Evolutionary conservation across 371 early-diverging fungal genomes (phyloP), one percentile per base, ranked within the genome.

Genomic region (Rhizopus arrhizus): DNA sequence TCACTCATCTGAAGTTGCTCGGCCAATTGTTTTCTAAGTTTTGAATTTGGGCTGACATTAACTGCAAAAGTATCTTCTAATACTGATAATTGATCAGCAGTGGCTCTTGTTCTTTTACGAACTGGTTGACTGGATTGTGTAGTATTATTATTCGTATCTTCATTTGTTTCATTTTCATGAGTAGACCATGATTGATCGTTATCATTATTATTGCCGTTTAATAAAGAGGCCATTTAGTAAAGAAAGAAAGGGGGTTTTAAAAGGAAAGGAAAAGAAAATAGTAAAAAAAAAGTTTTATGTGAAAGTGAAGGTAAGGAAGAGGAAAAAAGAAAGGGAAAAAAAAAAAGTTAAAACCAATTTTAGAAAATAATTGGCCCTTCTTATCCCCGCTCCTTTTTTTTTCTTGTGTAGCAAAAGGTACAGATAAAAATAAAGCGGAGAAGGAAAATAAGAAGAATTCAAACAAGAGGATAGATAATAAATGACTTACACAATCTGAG

Each of bases 1-100:
- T 89, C 89, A 42, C 94, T 92, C 96, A 98, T 96, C 53, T 88
- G 83, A 31, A 98, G 84, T 67, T 92, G 87, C 59, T 86, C 85
- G 22, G 94, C 89, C 7, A 98, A 81, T 40, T 87, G 86, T 69
- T 91, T 92, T 50, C 98, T 89, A 52, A 93, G 80, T 59, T 91
- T 89, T 36, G 85, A 86, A 57, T 89, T 89, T 33, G 92, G 92
- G 29, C 86, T 72, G 62, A 85, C 80, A 74, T 91, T 85, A 13
- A 81, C 77, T 61, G 85, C 72, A 74, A 91, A 92, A 5, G 89
- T 87, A 55, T 88, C 85, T 78, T 90, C 90, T 6, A 92, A 78
- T 12, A 89, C 86, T 13, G 88, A 84, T 28, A 90, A 73, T 69
- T 92, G 91, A 55, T 91, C 89, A 2, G 86, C 83, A 40, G 87